These are phyloP conservation scores for Orychophragmus violaceus DNA, from an alignment of 345 rosid species.

Conservation along the genomic window DNA sequence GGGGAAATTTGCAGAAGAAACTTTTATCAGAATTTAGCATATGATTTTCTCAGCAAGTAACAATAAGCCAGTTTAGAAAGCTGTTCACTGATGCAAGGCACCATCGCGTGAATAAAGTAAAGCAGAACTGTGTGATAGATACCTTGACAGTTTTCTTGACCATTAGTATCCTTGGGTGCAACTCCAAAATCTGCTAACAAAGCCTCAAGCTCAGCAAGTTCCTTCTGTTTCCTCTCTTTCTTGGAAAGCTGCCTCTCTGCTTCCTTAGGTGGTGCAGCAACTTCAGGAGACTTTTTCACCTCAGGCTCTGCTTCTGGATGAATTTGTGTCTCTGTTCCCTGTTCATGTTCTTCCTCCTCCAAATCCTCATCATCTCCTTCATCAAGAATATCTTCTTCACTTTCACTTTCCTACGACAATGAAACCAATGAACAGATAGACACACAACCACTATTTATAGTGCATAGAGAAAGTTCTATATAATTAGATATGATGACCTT, in stretches of 20 bases:
- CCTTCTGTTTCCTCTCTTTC: conserved; percentile 83
- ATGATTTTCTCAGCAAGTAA: not conserved
- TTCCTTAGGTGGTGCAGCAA: conserved; percentile 51
- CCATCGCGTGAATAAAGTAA: not conserved
- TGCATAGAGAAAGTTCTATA: not conserved
- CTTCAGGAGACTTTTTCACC: conserved; percentile 42
- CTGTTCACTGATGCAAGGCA: not conserved
- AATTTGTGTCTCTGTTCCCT: conserved; percentile 44
- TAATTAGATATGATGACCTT: not conserved
- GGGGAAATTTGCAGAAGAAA: not conserved
- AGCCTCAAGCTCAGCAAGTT: conserved; percentile 85
- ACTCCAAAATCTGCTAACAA: conserved; percentile 71
- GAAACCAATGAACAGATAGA: not conserved
- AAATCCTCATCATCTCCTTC: conserved; percentile 71
- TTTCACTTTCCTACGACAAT: conserved; percentile 58
- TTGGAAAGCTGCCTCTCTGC: conserved; percentile 87
- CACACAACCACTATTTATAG: not conserved
- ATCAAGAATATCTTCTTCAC: conserved; percentile 71
- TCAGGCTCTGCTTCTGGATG: conserved; percentile 38
- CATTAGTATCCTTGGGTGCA: conserved; percentile 39
- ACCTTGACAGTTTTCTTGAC: conserved; percentile 47
- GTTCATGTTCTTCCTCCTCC: conserved; percentile 73
- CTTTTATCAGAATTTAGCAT: not conserved
- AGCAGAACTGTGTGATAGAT: not conserved
- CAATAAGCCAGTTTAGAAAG: not conserved